Conservation (phyloP, 2,329 filamentous ascomycete genomes). For the Aspergillus ochraceus region DNA sequence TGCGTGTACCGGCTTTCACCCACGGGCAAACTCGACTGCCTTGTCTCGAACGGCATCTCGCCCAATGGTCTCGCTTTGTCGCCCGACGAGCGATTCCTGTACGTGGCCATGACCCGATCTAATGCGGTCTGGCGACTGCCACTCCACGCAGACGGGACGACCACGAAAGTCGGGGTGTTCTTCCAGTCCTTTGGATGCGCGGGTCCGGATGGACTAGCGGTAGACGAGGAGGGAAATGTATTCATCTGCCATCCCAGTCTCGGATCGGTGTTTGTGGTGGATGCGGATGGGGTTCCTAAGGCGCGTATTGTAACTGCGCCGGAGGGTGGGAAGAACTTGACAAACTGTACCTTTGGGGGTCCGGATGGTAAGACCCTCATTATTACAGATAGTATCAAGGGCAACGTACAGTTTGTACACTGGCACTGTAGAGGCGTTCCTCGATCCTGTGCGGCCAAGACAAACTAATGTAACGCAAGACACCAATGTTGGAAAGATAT, state of each 20-base stretch:
- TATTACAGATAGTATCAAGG: slow-evolving; percentile 44
- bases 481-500: background rate
- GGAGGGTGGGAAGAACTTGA: slow-evolving; percentile 35
- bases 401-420: slow-evolving; percentile 20
- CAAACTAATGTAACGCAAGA: background rate
- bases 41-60: slow-evolving; percentile 41
- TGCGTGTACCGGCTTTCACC: slow-evolving; percentile 39
- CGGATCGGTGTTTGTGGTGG: slow-evolving; percentile 41
- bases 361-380: slow-evolving; percentile 39
- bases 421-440: slow-evolving; percentile 19
- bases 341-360: slow-evolving; percentile 46
- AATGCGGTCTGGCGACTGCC: slow-evolving; percentile 47
- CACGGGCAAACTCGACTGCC: slow-evolving; percentile 38
- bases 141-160: slow-evolving; percentile 40
- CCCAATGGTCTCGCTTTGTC: slow-evolving; percentile 44
- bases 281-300: slow-evolving; percentile 38
- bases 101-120: slow-evolving; percentile 37
- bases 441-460: background rate
- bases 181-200: slow-evolving; percentile 45
- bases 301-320: slow-evolving; percentile 36
- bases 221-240: slow-evolving; percentile 43
- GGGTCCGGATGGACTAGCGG: slow-evolving; percentile 40
- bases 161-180: slow-evolving; percentile 41
- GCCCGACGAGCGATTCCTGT: slow-evolving; percentile 41
- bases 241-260: slow-evolving; percentile 40